phyloP scores from a whole-genome alignment of 2,329 filamentous ascomycete species.

The Exserohilum turcica region DNA sequence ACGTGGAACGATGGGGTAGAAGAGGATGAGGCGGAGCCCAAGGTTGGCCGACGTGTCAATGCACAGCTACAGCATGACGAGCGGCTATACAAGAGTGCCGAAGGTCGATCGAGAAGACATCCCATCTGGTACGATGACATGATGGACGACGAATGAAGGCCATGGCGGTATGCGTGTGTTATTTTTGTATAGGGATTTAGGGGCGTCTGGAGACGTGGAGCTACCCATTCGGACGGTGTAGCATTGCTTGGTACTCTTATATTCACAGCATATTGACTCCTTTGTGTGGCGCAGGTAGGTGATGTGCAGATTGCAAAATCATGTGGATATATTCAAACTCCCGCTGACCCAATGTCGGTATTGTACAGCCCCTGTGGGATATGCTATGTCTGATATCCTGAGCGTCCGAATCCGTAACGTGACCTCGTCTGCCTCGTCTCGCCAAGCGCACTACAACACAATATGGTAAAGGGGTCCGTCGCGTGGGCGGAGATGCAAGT shows the following conservation, averaged over 20 bases:
- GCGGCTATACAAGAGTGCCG: slow-evolving; percentile 35
- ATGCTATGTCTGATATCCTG: slow-evolving; percentile 11
- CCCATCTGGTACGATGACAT: slow-evolving; percentile 37
- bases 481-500: slow-evolving; percentile 15
- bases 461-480: slow-evolving; percentile 22
- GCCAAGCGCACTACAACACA: slow-evolving; percentile 20
- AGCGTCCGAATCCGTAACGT: slow-evolving; percentile 5
- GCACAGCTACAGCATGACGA: slow-evolving; percentile 46
- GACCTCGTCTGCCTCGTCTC: not conserved
- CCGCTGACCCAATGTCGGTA: slow-evolving; percentile 41
- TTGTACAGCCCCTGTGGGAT: slow-evolving; percentile 38
- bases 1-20: slow-evolving; percentile 71
- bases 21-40: slow-evolving; percentile 62
- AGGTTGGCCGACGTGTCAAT: slow-evolving; percentile 44
- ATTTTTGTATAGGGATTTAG: slow-evolving; percentile 6
- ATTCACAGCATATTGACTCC: not conserved
- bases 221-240: not conserved
- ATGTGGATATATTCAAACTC: slow-evolving; percentile 47
- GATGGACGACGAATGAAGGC: slow-evolving; percentile 34
- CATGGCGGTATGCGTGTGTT: not conserved
- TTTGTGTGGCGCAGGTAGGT: not conserved
- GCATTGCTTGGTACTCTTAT: not conserved
- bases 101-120: slow-evolving; percentile 27
- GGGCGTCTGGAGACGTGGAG: not conserved
- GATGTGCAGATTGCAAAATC: slow-evolving; percentile 17